Base-by-base conservation (phyloP, 75 land plant genomes). In the Azolla pinnata region DNA sequence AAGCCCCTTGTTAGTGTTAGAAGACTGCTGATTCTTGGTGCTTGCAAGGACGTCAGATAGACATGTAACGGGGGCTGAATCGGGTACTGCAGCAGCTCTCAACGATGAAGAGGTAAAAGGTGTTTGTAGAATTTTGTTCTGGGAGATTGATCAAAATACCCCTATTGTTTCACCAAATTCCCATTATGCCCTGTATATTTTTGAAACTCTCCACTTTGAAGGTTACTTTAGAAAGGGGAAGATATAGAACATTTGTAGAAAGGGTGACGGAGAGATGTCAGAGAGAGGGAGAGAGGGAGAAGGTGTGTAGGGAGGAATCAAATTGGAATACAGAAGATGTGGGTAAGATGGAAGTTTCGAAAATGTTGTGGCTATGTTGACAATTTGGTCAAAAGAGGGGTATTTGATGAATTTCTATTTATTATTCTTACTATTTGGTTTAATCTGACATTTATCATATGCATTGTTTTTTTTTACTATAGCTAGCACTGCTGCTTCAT, bases 401-500 rank as follows among this genome's bases (percentile, higher is more conserved):
- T 14, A 18, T 31, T 50, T 31, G 29, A 26, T 26, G 20, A 27
- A 31, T 44, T 56, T 25, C 32, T n/a, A 12, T 31, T 4, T 60
- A 8, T 12, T 9, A 28, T 21, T 18, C 1, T 31, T 14, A 33
- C 18, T 17, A 29, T 47, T 28, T 18, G 50, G 31, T 12, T 33
- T 23, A 1, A 31, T 67, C 3, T 25, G 35, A n/a, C 19, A 9
- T 57, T 38, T 25, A 1, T 62, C 19, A 44, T 56, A n/a, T 27
- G 1, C 20, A 29, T 50, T 32, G 51, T 72, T 63, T 19, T 16
- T 16, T 46, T 52, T 31, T 70, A 4, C 72, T 38, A 59, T 82
- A 89, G 96, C 76, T 83, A 56, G 96, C 96, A 44, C 59, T 86
- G 27, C 58, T 78, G 58, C 73, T 89, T 61, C 96, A 89, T 72